phyloP scores from a whole-genome alignment of 495 filamentous ascomycete species.

The Penicillium robsamsonii region DNA sequence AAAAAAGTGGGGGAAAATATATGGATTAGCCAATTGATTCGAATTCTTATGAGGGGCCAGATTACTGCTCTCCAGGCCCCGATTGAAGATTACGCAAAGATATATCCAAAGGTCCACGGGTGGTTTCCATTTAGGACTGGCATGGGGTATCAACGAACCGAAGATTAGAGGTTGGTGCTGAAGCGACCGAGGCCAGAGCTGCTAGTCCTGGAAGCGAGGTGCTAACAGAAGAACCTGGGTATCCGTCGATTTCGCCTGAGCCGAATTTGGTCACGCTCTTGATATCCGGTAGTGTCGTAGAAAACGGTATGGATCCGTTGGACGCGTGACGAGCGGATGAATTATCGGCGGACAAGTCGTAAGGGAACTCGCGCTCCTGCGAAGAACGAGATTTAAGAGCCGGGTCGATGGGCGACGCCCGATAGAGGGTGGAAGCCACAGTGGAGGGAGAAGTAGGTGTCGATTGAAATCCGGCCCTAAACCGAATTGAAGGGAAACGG shows the following conservation, averaged over 20 bases:
- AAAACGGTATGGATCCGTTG: conserved; percentile 21
- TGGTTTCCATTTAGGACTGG: neutral
- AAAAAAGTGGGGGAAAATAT: conserved; percentile 16
- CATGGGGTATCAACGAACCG: conserved; percentile 52
- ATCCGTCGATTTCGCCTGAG: conserved; percentile 21
- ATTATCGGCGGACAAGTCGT: conserved; percentile 26
- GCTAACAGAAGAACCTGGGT: conserved; percentile 25
- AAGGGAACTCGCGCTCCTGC: conserved; percentile 39
- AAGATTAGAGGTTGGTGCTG: conserved; percentile 60
- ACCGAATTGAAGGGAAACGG: conserved; percentile 33
- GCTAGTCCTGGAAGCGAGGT: conserved; percentile 41
- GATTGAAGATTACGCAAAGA: conserved; percentile 7
- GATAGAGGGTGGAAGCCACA: conserved; percentile 51
- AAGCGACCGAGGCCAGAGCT: conserved; percentile 61
- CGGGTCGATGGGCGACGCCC: conserved; percentile 59
- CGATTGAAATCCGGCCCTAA: conserved; percentile 39
- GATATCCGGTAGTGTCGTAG: conserved; percentile 23
- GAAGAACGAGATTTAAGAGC: conserved; percentile 47
- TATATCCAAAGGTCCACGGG: neutral
- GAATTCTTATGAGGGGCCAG: conserved; percentile 14
- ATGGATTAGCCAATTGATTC: conserved; percentile 32
- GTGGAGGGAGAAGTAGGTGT: conserved; percentile 40
- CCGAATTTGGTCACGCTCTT: conserved; percentile 23
- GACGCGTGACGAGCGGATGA: conserved; percentile 22
- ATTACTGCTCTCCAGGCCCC: conserved; percentile 1